These are phyloP conservation scores for Colletotrichum chrysophilum DNA, from an alignment of 2,329 filamentous ascomycete species.

Conservation along the genomic window DNA sequence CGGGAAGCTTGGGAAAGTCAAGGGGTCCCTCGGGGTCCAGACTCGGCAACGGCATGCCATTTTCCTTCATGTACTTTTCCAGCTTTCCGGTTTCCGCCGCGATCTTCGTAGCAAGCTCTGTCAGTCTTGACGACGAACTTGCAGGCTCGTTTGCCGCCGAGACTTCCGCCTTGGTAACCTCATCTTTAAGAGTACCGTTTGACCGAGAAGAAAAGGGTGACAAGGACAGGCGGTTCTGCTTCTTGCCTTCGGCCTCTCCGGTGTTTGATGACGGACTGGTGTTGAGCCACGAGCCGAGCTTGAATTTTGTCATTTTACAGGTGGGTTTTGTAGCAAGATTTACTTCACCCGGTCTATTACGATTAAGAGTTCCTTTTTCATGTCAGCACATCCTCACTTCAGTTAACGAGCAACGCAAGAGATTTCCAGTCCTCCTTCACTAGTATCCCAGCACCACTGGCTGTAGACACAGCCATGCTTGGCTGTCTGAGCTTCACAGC, in stretches of 20 bases:
- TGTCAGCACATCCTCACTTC: background rate
- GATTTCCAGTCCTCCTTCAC: background rate
- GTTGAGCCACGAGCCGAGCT: conserved; percentile 40
- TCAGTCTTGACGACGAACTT: conserved; percentile 38
- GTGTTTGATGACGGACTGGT: conserved; percentile 22
- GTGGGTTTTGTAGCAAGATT: background rate
- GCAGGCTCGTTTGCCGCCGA: background rate
- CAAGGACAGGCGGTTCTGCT: conserved; percentile 38
- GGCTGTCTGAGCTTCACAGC: background rate
- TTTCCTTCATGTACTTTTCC: conserved; percentile 50
- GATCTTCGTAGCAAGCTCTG: conserved; percentile 53
- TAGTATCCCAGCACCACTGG: background rate
- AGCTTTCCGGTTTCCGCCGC: conserved; percentile 53
- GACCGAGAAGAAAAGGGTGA: conserved; percentile 28
- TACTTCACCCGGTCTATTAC: background rate
- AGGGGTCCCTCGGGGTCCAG: conserved; percentile 49
- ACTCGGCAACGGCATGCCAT: conserved; percentile 44
- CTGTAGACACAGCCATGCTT: background rate
- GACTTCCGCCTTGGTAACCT: background rate
- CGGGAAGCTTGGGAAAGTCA: conserved; percentile 53
- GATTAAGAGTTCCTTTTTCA: background rate
- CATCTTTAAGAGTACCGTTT: background rate
- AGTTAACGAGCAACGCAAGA: background rate
- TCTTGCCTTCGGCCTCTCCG: conserved; percentile 33
- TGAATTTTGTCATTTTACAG: conserved; percentile 34